Conservation (phyloP, 2,329 filamentous ascomycete species). For the Lasiodiplodia hormozganensis region DNA sequence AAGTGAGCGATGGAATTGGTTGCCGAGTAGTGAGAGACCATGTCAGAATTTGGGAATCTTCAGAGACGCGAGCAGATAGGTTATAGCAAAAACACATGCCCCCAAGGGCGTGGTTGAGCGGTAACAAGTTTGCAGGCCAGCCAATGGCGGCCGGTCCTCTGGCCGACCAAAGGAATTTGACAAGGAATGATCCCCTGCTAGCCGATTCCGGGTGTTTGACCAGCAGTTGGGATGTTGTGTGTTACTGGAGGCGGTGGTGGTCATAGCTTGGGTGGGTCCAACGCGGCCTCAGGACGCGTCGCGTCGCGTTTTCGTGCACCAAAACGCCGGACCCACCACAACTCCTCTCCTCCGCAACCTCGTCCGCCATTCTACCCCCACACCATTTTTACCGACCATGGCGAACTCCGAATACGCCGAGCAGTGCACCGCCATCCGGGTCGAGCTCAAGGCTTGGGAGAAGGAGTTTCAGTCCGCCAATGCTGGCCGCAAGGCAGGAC, state of each 20-base stretch:
- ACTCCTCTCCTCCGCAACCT: constrained; percentile 8
- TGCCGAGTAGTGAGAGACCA: no score
- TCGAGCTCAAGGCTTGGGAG: constrained; percentile 78
- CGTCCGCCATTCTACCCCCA: constrained; percentile 11
- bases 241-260: background rate
- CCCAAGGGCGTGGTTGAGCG: background rate
- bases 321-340: background rate
- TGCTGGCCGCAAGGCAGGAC: constrained; percentile 70
- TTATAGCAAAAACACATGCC: no score
- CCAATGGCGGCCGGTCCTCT: background rate
- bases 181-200: background rate
- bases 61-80: background rate
- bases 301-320: constrained; percentile 20
- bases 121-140: background rate
- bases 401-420: background rate
- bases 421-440: constrained; percentile 55
- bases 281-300: background rate
- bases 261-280: background rate
- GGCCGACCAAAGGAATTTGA: background rate
- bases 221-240: background rate
- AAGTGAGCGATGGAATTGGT: no score
- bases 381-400: constrained; percentile 8
- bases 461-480: constrained; percentile 68
- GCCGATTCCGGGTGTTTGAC: background rate
- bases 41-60: background rate